Evolutionary conservation across 2,329 filamentous ascomycete species (phyloP).

Genomic region (Aureobasidium vineae): DNA sequence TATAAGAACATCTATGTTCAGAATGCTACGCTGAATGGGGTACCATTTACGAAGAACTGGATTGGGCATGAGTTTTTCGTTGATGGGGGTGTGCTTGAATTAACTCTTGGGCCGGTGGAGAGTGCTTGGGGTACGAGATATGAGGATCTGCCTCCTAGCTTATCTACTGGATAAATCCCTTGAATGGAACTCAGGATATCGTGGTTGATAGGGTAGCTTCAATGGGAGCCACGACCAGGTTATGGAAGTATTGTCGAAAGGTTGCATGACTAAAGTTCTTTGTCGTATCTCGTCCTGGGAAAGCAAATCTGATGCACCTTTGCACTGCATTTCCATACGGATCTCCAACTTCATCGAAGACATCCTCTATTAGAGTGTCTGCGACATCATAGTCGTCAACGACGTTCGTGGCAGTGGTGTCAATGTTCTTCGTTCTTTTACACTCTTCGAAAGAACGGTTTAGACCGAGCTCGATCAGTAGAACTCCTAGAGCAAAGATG

Average conservation of each 20-base stretch:
- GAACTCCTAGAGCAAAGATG: neutral
- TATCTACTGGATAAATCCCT: no score
- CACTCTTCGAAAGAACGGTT: neutral
- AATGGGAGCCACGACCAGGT: neutral
- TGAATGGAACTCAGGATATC: no score
- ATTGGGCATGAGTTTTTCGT: constrained; percentile 48
- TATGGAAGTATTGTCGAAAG: neutral
- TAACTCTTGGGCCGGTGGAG: constrained; percentile 44
- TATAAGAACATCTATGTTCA: constrained; percentile 49
- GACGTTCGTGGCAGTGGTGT: neutral
- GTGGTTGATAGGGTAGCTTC: constrained; percentile 1
- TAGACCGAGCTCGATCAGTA: neutral
- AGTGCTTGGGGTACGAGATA: constrained; percentile 46
- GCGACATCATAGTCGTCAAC: neutral
- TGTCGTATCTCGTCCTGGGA: neutral
- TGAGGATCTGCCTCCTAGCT: constrained; percentile 46
- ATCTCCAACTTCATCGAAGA: neutral
- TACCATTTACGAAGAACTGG: constrained; percentile 47
- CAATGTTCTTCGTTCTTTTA: neutral
- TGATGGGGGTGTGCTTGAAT: constrained; percentile 45
- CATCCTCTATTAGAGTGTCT: neutral
- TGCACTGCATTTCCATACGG: neutral
- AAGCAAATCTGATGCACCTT: constrained; percentile 5
- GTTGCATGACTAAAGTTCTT: neutral
- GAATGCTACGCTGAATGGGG: constrained; percentile 45